Base-by-base conservation (phyloP, 2,329 filamentous ascomycete genomes). In the Pseudopyrenochaeta lycopersici region DNA sequence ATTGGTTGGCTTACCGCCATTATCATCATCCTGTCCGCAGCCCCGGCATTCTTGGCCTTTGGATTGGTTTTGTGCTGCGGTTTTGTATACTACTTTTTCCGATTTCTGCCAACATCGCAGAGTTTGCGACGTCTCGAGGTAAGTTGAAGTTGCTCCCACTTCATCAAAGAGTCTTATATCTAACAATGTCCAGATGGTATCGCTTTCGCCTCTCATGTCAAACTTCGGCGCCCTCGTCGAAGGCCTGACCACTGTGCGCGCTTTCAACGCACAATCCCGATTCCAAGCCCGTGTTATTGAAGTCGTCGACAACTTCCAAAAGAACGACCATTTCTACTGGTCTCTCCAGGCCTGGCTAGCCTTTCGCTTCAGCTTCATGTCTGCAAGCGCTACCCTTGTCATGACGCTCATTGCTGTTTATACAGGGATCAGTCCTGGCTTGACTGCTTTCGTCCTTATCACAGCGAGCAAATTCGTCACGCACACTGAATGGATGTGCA, bases 241-340 rank as follows among this genome's bases (percentile, higher is more conserved):
- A 55, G 93, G 93, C 0, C 78, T 97, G 7, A 92, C 90, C 0
- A 97, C 93, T 0, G 92, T 97, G 84, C 93, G 68, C 43, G 92
- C 93, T 0, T 94, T 96, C 71, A 86, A 84, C 43, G 91, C 89
- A 1, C 89, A 96, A 63, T 79, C 84, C 3, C 87, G 90, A 46
- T 97, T 97, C 68, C 91, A 96, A 68, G 84, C 88, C 57, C 85
- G 88, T 45, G 91, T 96, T 46, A 88, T 97, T 30, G 80, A 83
- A 2, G 92, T 92, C 0, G 92, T 92, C 0, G 92, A 97, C 68
- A 87, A 88, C 15, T 97, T 97, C 70, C 93, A 97, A 73, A 92
- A 92, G 71, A 95, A 96, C 84, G 93, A 97, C 67, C 93, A 97
- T 73, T 96, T 97, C 77, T 97, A 96, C 77, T 97, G 92, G 79